Percentiles rank a stretch among this genome's conserved stretches.
phyloP scores from a whole-genome alignment of 2,329 filamentous ascomycete genomes.

The Penicillium sp. region DNA sequence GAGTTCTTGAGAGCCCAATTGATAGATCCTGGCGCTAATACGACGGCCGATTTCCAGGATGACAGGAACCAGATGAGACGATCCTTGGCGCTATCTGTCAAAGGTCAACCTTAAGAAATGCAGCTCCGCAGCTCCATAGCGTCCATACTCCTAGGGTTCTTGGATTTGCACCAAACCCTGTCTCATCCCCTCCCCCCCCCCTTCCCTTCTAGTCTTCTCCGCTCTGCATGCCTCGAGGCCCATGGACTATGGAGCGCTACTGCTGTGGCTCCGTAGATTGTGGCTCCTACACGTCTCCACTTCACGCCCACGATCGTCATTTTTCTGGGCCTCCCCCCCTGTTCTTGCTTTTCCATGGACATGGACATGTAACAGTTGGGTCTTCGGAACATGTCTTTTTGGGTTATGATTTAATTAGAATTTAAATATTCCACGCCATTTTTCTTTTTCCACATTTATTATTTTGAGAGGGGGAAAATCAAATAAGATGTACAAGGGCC shows the following conservation, averaged over 20 bases:
- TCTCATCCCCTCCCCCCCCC: neutral
- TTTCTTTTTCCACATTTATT: neutral
- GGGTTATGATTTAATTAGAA: constrained; percentile 8
- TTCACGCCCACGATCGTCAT: constrained; percentile 30
- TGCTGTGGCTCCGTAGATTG: constrained; percentile 23
- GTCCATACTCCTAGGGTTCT: constrained; percentile 10
- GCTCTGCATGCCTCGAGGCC: constrained; percentile 24
- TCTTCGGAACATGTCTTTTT: constrained; percentile 13
- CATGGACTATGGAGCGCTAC: constrained; percentile 4
- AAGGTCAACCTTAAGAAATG: constrained; percentile 24
- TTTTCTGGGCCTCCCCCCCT: constrained; percentile 31
- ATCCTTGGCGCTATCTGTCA: constrained; percentile 29
- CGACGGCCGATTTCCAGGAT: constrained; percentile 17
- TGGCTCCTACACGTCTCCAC: constrained; percentile 25
- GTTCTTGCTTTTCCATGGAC: constrained; percentile 34
- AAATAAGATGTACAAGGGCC: constrained; percentile 27
- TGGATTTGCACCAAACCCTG: constrained; percentile 11
- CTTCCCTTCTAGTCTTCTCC: constrained; percentile 18
- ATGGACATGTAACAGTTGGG: constrained; percentile 20
- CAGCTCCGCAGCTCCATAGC: constrained; percentile 15
- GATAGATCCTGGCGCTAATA: constrained; percentile 25
- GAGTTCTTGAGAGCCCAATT: constrained; percentile 21
- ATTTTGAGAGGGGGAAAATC: constrained; percentile 1
- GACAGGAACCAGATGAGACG: constrained; percentile 22
- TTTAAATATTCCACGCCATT: neutral